Percentiles rank a stretch among this genome's conserved stretches.
Evolutionary conservation across 2,329 filamentous ascomycete genomes (phyloP).

Genomic region (Lomentospora prolificans): DNA sequence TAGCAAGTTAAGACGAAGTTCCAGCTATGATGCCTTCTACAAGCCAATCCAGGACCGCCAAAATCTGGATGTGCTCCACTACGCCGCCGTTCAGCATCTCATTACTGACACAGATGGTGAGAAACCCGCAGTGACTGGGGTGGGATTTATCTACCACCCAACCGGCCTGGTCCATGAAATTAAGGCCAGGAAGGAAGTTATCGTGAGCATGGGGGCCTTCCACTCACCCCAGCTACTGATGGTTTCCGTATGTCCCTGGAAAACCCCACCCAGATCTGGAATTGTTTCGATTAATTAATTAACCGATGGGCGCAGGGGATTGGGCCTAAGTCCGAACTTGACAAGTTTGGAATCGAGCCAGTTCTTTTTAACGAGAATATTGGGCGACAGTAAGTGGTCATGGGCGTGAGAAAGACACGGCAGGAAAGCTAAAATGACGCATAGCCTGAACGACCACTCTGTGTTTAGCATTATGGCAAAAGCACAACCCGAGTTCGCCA

Average conservation of each 20-base stretch:
- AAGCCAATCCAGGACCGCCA: slow-evolving; percentile 13
- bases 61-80: slow-evolving; percentile 18
- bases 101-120: slow-evolving; percentile 12
- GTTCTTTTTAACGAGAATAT: slow-evolving; percentile 17
- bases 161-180: slow-evolving; percentile 14
- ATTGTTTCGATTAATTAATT: too few species aligned
- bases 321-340: slow-evolving; percentile 13
- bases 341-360: slow-evolving; percentile 15
- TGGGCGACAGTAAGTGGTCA: slow-evolving; percentile 15
- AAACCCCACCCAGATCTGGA: neutral
- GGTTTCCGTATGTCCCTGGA: slow-evolving; percentile 17
- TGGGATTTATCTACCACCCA: slow-evolving; percentile 18
- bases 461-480: slow-evolving; percentile 19
- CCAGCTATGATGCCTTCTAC: slow-evolving; percentile 17
- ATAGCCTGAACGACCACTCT: slow-evolving; percentile 18
- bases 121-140: slow-evolving; percentile 15
- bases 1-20: slow-evolving; percentile 15
- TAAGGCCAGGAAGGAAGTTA: slow-evolving; percentile 31
- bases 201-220: slow-evolving; percentile 37
- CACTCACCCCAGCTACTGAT: slow-evolving; percentile 42
- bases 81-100: slow-evolving; percentile 15
- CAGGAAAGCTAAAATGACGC: neutral
- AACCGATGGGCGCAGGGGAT: slow-evolving; percentile 14
- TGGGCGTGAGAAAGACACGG: neutral
- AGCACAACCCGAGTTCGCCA: slow-evolving; percentile 16